phyloP scores from a whole-genome alignment of 2,329 filamentous ascomycete genomes.

The Diplocarpon mali region DNA sequence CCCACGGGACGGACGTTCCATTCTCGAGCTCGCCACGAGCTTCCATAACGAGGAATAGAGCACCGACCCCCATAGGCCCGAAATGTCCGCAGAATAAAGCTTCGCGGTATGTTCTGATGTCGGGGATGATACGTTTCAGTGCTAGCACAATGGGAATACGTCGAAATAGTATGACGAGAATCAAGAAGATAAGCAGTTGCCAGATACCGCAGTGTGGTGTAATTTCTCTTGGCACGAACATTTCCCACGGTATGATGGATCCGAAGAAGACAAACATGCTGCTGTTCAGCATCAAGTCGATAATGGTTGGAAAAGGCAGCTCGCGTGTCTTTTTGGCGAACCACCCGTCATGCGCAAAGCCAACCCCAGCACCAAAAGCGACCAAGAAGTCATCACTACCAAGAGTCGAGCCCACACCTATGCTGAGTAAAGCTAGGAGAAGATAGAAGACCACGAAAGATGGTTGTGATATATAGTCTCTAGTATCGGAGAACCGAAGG shows the following conservation, averaged over 20 bases:
- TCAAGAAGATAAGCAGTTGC: slow-evolving; percentile 34
- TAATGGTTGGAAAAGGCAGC: slow-evolving; percentile 36
- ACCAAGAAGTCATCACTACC: slow-evolving; percentile 46
- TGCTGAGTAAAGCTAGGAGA: slow-evolving; percentile 39
- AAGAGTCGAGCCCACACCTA: slow-evolving; percentile 39
- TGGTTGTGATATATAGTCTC: slow-evolving; percentile 36
- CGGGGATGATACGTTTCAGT: slow-evolving; percentile 36
- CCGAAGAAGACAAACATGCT: slow-evolving; percentile 46
- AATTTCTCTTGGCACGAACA: slow-evolving; percentile 30
- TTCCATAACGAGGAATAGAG: slow-evolving; percentile 45
- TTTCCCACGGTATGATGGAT: slow-evolving; percentile 39
- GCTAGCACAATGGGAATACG: slow-evolving; percentile 40
- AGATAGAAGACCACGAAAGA: slow-evolving; percentile 45
- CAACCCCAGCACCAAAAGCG: slow-evolving; percentile 42
- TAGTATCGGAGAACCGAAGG: slow-evolving; percentile 35
- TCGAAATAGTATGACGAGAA: slow-evolving; percentile 39
- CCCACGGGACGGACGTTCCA: slow-evolving; percentile 31
- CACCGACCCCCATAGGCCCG: slow-evolving; percentile 45
- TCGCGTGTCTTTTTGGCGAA: slow-evolving; percentile 36
- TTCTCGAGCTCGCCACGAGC: slow-evolving; percentile 41
- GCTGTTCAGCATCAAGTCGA: slow-evolving; percentile 43
- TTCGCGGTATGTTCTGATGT: slow-evolving; percentile 38
- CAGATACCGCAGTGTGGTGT: slow-evolving; percentile 31
- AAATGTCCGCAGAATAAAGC: slow-evolving; percentile 46
- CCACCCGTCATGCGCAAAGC: slow-evolving; percentile 43